Evolutionary conservation across 1,139 yeast genomes (phyloP).

Genomic region (Kodamaea alishanica): DNA sequence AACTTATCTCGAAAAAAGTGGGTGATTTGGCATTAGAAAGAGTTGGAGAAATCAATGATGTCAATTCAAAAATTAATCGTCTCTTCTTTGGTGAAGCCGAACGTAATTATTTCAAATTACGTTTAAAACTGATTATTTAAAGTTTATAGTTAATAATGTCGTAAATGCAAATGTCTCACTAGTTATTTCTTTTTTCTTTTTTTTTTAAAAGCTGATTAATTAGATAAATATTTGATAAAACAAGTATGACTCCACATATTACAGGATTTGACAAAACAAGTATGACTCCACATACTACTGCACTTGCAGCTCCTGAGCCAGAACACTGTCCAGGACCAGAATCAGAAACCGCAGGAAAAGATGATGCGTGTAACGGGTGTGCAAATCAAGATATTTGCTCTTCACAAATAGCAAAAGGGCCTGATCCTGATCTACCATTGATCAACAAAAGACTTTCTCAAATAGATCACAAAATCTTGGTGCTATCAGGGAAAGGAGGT

Average conservation of each 20-base stretch:
- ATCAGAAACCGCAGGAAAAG: slow-evolving; percentile 87
- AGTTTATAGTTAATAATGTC: background rate
- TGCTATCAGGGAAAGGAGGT: slow-evolving; percentile 95
- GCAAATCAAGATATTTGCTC: slow-evolving; percentile 91
- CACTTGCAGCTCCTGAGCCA: slow-evolving; percentile 62
- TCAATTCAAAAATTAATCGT: slow-evolving; percentile 25
- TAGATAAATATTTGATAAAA: background rate
- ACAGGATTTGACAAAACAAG: slow-evolving; percentile 6
- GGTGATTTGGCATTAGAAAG: slow-evolving; percentile 37
- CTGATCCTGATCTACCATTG: slow-evolving; percentile 89
- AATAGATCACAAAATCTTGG: slow-evolving; percentile 79
- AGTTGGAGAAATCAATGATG: slow-evolving; percentile 12
- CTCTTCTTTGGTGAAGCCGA: slow-evolving; percentile 51
- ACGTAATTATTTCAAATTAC: slow-evolving; percentile 30
- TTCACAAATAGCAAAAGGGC: slow-evolving; percentile 79
- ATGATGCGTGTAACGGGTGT: slow-evolving; percentile 92
- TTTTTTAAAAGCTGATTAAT: background rate
- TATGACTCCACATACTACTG: slow-evolving; percentile 14
- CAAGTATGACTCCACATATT: slow-evolving; percentile 6
- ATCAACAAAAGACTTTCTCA: slow-evolving; percentile 64
- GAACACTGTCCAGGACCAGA: slow-evolving; percentile 99
- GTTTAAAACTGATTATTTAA: slow-evolving; percentile 8
- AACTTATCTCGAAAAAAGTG: slow-evolving; percentile 48
- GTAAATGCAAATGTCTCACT: background rate
- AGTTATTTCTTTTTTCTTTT: background rate